Evolutionary conservation across 768 basidiomycete species (phyloP), one percentile per base, ranked within the genome.

Genomic region (Trametes elegans): DNA sequence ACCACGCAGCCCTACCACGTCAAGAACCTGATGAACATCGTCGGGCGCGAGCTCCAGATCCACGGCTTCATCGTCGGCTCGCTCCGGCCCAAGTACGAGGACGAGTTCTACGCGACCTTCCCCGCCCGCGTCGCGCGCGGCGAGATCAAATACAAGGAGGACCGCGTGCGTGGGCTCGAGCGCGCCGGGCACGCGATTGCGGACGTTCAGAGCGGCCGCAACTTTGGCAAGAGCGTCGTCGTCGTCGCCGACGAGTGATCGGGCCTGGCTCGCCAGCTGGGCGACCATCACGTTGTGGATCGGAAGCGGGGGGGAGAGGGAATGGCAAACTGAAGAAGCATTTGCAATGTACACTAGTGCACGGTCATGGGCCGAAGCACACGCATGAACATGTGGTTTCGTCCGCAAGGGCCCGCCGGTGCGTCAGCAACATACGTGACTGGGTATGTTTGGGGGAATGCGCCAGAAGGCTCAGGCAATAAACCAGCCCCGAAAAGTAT

Each of bases 141-240:
- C 34, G 50, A 71, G 62, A 64, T 77, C 64, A 68, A 73, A 63
- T 68, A 71, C 60, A 53, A 63, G 52, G 70, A 77, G 62, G 57
- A 74, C 56, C 43, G 65, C 40, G 60, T 60, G 48, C 49, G 61
- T 44, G 70, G 74, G 9, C 62, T 77, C 11, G 65, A 72, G 52
- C 56, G 66, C 29, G 68, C 65, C 3, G 71, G 71, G 1, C 56
- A 74, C 53, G 74, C 70, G 39, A 60, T 77, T 39, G 10, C 64
- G 9, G 68, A 68, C 21, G 64, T 75, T 34, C 68, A 70, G 65
- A 65, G 57, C 31, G 74, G 74, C 3, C 57, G 42, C 21, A 69
- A 73, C 58, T 66, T 59, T 5, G 73, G 67, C 4, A 76, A 76
- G 64, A 66, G 62, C 27, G 71, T 75, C 24, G 59, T 76, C 29